Evolutionary conservation across 306 rosid species (phyloP), one percentile per base, ranked within the genome.

Genomic region (Quercus parvula): DNA sequence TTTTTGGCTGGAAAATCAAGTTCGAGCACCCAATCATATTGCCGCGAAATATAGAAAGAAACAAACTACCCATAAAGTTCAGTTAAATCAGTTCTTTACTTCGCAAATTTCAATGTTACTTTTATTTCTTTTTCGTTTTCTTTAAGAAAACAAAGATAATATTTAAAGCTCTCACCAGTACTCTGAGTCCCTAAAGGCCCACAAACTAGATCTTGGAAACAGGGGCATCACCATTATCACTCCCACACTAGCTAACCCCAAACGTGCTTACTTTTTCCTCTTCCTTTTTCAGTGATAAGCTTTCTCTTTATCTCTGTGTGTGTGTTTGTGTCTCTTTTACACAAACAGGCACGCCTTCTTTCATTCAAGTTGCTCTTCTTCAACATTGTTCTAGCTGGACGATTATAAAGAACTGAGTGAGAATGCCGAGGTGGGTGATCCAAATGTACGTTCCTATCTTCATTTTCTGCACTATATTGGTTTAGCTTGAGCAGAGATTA

Each of bases 131-230:
- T 77, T 20, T 78, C 18, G 33, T 33, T 35, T 56, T 33, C 58
- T 28, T 33, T 52, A 13, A 25, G 74, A 78, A 46, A 20, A 27
- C 41, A 19, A 49, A 12, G 54, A 12, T 5, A 59, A 10, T 20
- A 64, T 78, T 78, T 78, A 71, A 58, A 71, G 77, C 72, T 3
- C 35, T 78, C 55, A 57, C 46, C 46, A 7, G 46, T 0, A 41
- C 46, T 41, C 57, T 57, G 33, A 41, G 76, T 56, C 82, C 72
- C 28, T 24, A 14, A 11, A 35, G 31, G 9, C 77, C 59, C 73
- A 46, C 66, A 74, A 70, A 56, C 63, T 70, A 35, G 57, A 24
- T 25, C 80, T 83, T 83, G 73, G 77, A 83, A 83, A 69, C 52
- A 12, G 74, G 14, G 35, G 63, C 77, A 41, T 74, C 69, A 24